Conservation (phyloP, 495 filamentous ascomycete genomes). For the Tuber umbilicatum region DNA sequence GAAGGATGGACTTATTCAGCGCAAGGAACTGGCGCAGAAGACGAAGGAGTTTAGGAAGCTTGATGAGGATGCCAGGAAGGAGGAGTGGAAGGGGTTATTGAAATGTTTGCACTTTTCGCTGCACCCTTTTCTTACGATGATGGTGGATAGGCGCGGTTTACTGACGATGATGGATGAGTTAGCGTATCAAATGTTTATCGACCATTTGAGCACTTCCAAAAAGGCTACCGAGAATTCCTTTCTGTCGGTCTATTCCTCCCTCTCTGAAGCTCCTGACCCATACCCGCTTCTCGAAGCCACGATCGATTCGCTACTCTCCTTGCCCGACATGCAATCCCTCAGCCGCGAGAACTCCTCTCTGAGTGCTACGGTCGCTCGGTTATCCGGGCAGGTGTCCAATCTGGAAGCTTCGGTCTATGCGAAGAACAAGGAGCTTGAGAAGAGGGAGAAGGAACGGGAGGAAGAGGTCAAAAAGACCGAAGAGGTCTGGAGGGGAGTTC, state of each 20-base stretch:
- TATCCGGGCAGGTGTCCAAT: slow-evolving; percentile 63
- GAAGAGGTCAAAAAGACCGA: slow-evolving; percentile 73
- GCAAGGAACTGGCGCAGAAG: slow-evolving; percentile 95
- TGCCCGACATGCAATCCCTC: slow-evolving; percentile 46
- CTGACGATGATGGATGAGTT: slow-evolving; percentile 11
- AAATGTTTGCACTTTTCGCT: slow-evolving; percentile 54
- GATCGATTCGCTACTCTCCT: slow-evolving; percentile 67
- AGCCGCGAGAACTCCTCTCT: slow-evolving; percentile 79
- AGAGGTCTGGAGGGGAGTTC: slow-evolving; percentile 80
- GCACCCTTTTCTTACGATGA: neutral
- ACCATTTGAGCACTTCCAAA: slow-evolving; percentile 86
- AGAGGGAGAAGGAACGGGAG: slow-evolving; percentile 67
- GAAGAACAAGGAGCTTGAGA: slow-evolving; percentile 39
- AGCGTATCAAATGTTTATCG: slow-evolving; percentile 97
- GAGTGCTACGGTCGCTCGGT: slow-evolving; percentile 65
- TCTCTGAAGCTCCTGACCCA: slow-evolving; percentile 93
- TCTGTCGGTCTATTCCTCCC: slow-evolving; percentile 79
- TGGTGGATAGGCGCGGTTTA: slow-evolving; percentile 13
- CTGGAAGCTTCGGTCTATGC: slow-evolving; percentile 61
- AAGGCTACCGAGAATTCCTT: slow-evolving; percentile 89
- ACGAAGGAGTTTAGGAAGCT: slow-evolving; percentile 97
- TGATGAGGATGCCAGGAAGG: slow-evolving; percentile 80
- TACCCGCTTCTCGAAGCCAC: slow-evolving; percentile 95
- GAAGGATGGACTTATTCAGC: slow-evolving; percentile 81
- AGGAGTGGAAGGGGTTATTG: slow-evolving; percentile 78